Base-by-base conservation (phyloP, 202 grass and related monocot genomes). In the Musa balbisiana region DNA sequence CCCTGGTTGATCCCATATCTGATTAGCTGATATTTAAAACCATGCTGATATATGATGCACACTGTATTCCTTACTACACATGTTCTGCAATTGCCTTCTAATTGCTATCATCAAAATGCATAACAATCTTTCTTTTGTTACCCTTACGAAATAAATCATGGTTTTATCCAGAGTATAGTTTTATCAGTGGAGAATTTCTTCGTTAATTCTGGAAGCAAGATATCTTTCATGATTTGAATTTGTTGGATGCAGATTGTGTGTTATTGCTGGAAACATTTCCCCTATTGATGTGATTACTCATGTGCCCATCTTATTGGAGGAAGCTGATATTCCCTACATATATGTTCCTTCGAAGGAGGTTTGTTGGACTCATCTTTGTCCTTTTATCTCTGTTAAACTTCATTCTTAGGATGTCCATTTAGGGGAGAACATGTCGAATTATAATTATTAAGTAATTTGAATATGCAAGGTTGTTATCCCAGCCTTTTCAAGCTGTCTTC, bases 221-320 rank as follows among this genome's bases (percentile, higher is more conserved):
- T 53, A 43, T 43, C 33, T 43, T 33, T 4, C 0, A 33, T 78
- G 12, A 52, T 63, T 51, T 80, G 17, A 13, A 58, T 83, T 85
- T 60, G 54, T 63, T 67, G 6, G 65, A 29, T 80, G 64, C 72
- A 92, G 92, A 72, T 69, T 96, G 49, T 96, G 92, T 20, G 64
- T 96, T 50, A 96, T 96, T 75, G 92, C 89, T 16, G 92, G 92
- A 69, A 96, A 96, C 72, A 92, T 96, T 73, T 96, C 89, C 84
- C 89, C 92, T 9, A 96, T 96, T 33, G 92, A 96, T 86, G 89
- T 92, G 25, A 96, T 96, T 71, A 96, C 92, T 19, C 92, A 96
- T 83, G 69, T 96, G 23, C 92, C 89, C 0, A 67, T 96, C 68
- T 75, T 96, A 22, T 87, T 89, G 15, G 89, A 96, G 87, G 89